phyloP scores from a whole-genome alignment of 108 stramenopile genomes.

The Cyclotella sp. region DNA sequence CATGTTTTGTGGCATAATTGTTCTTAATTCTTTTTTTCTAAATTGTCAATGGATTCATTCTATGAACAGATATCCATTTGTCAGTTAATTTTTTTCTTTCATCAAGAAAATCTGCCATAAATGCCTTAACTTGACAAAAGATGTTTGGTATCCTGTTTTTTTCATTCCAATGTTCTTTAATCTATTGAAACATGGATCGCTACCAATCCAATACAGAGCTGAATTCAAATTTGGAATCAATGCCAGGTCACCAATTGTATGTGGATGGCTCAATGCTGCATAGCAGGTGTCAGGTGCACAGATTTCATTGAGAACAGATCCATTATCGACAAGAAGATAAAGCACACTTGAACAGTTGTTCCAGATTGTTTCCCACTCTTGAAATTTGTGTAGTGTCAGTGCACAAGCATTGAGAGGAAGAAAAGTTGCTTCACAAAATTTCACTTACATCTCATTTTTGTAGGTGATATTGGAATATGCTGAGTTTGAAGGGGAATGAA shows the following conservation, averaged over 20 bases:
- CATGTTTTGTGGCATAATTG: no score
- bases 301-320: neutral
- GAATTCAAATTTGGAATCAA: neutral
- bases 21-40: no score
- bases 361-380: neutral
- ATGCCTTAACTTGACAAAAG: neutral
- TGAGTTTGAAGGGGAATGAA: neutral
- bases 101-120: neutral
- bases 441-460: neutral
- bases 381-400: neutral
- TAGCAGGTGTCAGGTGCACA: neutral
- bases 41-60: no score
- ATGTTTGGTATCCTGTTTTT: neutral
- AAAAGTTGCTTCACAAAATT: neutral
- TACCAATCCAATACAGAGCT: neutral
- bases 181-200: neutral
- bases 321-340: neutral
- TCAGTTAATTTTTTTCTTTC: neutral
- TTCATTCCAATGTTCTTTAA: neutral
- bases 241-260: neutral
- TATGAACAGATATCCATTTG: no score
- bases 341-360: neutral
- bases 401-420: neutral
- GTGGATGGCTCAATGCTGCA: neutral
- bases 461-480: neutral